Percentiles rank a stretch among this genome's conserved stretches.
Conservation (phyloP, 306 rosid genomes). For the Glycine tomentella region DNA sequence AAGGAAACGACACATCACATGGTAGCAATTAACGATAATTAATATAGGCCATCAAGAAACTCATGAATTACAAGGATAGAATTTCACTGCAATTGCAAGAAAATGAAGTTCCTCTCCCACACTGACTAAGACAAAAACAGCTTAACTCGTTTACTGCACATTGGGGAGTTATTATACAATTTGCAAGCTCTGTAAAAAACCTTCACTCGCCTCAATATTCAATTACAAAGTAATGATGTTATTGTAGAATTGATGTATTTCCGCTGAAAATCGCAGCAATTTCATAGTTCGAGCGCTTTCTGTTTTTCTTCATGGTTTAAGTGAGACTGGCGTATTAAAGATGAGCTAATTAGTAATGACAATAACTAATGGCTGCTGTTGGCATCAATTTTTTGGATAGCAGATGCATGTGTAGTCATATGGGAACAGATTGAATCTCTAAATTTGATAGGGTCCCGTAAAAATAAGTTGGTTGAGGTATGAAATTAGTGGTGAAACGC, state of each 20-base stretch:
- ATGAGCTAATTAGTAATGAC: neutral
- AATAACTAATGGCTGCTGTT: neutral
- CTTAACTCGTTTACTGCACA: no score
- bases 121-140: no score
- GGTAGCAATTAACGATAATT: neutral
- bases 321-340: neutral
- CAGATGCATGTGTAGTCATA: constrained; percentile 16
- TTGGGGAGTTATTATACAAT: no score
- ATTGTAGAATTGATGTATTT: neutral
- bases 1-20: no score
- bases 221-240: neutral
- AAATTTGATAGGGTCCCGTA: neutral
- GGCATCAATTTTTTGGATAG: neutral
- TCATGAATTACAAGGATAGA: no score
- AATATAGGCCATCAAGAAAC: no score
- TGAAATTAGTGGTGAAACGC: constrained; percentile 9
- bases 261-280: neutral
- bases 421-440: neutral
- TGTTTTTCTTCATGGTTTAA: constrained; percentile 21
- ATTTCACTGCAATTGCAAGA: no score
- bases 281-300: neutral
- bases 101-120: no score
- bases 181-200: no score
- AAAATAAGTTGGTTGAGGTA: constrained; percentile 1
- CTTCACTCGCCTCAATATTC: neutral